phyloP scores from a whole-genome alignment of 1,284 basidiomycete species.

The Afroboletus lepidellus region DNA sequence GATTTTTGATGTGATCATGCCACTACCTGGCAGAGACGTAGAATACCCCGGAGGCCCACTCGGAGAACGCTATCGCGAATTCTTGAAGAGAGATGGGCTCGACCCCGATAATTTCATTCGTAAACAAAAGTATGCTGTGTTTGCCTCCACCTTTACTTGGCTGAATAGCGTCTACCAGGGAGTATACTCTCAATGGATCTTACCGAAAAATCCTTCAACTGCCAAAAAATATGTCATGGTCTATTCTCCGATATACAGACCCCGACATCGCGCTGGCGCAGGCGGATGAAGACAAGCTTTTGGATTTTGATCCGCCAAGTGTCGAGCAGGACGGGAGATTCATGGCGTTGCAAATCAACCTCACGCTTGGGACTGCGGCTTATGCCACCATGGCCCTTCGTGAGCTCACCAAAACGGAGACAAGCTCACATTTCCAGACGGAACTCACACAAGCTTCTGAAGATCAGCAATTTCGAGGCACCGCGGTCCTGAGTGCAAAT shows the following conservation, averaged over 20 bases:
- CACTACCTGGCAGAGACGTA: conserved; percentile 90
- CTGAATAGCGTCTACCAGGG: conserved; percentile 47
- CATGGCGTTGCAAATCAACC: conserved; percentile 77
- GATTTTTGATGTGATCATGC: conserved; percentile 95
- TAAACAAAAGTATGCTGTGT: conserved; percentile 73
- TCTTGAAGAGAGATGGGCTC: conserved; percentile 81
- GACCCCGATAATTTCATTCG: conserved; percentile 85
- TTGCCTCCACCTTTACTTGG: neutral
- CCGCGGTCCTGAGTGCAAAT: conserved; percentile 34
- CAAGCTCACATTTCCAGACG: conserved; percentile 84
- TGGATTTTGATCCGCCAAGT: conserved; percentile 74
- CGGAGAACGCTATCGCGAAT: conserved; percentile 79
- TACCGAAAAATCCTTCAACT: conserved; percentile 90
- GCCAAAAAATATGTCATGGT: conserved; percentile 80
- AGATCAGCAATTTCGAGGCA: conserved; percentile 76
- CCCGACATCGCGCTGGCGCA: conserved; percentile 89
- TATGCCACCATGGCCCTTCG: conserved; percentile 96
- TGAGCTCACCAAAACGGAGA: conserved; percentile 91
- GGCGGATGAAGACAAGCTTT: conserved; percentile 90
- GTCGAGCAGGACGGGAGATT: conserved; percentile 74
- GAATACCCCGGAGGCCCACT: conserved; percentile 83
- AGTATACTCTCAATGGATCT: conserved; percentile 89
- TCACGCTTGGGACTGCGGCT: conserved; percentile 81
- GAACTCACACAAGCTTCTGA: conserved; percentile 76
- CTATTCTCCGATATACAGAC: conserved; percentile 85